Conservation (phyloP, 305 asterid genomes). For the Lippia alba region DNA sequence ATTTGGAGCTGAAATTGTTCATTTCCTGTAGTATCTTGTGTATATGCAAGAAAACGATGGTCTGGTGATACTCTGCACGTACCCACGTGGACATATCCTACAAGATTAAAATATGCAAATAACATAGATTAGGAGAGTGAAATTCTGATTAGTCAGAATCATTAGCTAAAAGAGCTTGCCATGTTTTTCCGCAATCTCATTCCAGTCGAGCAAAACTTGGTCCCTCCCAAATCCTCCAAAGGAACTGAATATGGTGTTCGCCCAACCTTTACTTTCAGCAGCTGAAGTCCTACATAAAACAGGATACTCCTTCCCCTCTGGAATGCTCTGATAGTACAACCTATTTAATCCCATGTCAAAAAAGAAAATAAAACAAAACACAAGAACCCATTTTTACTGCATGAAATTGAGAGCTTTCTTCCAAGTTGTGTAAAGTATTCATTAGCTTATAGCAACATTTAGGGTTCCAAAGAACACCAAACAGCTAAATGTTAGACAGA, state of each 20-base stretch:
- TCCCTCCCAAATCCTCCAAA: constrained; percentile 53
- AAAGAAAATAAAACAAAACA: background rate
- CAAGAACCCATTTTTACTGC: background rate
- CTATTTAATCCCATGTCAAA: constrained; percentile 45
- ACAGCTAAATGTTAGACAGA: no score
- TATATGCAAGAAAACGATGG: constrained; percentile 82
- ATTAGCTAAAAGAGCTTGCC: constrained; percentile 53
- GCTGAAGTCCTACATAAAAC: constrained; percentile 74
- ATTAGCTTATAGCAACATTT: no score
- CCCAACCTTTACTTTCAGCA: constrained; percentile 56
- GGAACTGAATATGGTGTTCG: constrained; percentile 43
- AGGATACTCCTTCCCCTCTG: constrained; percentile 97
- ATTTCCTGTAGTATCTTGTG: constrained; percentile 74
- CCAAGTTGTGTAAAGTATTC: no score
- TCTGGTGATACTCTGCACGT: constrained; percentile 94
- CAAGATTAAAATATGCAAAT: constrained; percentile 35
- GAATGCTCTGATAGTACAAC: constrained; percentile 85
- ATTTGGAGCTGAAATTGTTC: constrained; percentile 82
- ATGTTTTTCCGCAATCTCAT: constrained; percentile 77
- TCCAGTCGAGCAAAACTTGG: constrained; percentile 89
- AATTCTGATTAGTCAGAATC: constrained; percentile 16
- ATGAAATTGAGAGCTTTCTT: no score
- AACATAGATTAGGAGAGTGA: background rate
- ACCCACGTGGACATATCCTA: constrained; percentile 96
- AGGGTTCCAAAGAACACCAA: no score